A percentile compares a stretch with the other conserved stretches of the same genome.
Conservation (phyloP, 345 rosid species). For the Camelina hispida region DNA sequence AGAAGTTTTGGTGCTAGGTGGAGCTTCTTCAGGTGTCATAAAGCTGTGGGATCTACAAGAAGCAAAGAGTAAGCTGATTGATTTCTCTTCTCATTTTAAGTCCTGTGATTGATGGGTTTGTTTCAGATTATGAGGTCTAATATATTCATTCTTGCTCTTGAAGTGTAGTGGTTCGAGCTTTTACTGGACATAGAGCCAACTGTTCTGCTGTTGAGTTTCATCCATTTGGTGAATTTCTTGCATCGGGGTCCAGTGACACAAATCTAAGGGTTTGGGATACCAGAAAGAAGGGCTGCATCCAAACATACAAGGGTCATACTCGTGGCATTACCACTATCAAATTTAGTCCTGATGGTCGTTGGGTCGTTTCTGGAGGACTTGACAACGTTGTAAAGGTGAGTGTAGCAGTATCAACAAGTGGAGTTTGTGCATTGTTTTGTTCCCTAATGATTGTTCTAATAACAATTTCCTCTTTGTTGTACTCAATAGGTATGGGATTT, state of each 20-base stretch:
- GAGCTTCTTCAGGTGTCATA: slow-evolving; percentile 48
- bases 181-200: slow-evolving; percentile 89
- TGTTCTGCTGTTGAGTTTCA: slow-evolving; percentile 92
- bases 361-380: slow-evolving; percentile 98
- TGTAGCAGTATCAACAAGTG: slow-evolving; percentile 12
- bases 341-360: slow-evolving; percentile 97
- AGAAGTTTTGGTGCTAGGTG: slow-evolving; percentile 47
- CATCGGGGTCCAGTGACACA: slow-evolving; percentile 89
- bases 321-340: slow-evolving; percentile 76
- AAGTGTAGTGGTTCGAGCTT: slow-evolving; percentile 98
- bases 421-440: slow-evolving; percentile 11
- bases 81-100: slow-evolving; percentile 9
- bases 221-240: slow-evolving; percentile 96
- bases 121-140: slow-evolving; percentile 45
- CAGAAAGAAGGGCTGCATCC: slow-evolving; percentile 92
- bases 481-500: slow-evolving; percentile 58
- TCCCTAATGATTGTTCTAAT: slow-evolving; percentile 4
- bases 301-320: slow-evolving; percentile 92
- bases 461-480: background rate
- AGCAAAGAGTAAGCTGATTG: slow-evolving; percentile 42
- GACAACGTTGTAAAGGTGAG: slow-evolving; percentile 90
- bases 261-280: slow-evolving; percentile 94
- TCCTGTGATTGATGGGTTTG: background rate
- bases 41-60: slow-evolving; percentile 47
- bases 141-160: slow-evolving; percentile 57